Conservation (phyloP, 768 basidiomycete genomes). For the Sarcomyxa edulis region DNA sequence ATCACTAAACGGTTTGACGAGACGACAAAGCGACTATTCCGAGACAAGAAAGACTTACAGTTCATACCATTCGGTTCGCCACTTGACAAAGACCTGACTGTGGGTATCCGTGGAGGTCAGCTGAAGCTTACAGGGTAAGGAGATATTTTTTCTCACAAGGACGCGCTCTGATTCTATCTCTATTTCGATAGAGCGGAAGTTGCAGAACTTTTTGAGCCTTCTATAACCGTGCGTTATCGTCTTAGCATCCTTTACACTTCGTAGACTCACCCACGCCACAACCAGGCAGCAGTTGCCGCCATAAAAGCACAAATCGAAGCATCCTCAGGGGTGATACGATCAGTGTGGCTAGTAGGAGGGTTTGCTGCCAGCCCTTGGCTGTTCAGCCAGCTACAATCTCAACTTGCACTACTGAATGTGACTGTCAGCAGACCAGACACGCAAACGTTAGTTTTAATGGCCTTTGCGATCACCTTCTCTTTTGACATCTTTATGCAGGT, state of each 20-base stretch:
- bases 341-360: constrained; percentile 80
- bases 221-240: constrained; percentile 51
- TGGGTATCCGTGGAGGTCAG: constrained; percentile 68
- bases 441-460: constrained; percentile 56
- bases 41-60: constrained; percentile 60
- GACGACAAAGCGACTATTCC: constrained; percentile 76
- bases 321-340: constrained; percentile 65
- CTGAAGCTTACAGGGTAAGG: constrained; percentile 65
- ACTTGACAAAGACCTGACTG: constrained; percentile 64
- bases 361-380: constrained; percentile 83
- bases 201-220: constrained; percentile 73
- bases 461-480: constrained; percentile 2
- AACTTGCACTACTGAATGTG: constrained; percentile 48
- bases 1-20: constrained; percentile 80
- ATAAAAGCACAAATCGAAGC: constrained; percentile 70
- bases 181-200: constrained; percentile 36
- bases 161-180: neutral
- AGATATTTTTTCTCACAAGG: neutral
- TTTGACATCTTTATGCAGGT: constrained; percentile 32
- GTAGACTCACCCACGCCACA: neutral
- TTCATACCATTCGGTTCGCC: constrained; percentile 77
- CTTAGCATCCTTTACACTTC: neutral
- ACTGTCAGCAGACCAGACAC: constrained; percentile 73
- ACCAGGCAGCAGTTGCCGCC: constrained; percentile 54
- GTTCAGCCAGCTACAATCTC: constrained; percentile 69